Evolutionary conservation across 352 stramenopile genomes (phyloP), one percentile per base, ranked within the genome.

Genomic region (Phytopythium vexans): DNA sequence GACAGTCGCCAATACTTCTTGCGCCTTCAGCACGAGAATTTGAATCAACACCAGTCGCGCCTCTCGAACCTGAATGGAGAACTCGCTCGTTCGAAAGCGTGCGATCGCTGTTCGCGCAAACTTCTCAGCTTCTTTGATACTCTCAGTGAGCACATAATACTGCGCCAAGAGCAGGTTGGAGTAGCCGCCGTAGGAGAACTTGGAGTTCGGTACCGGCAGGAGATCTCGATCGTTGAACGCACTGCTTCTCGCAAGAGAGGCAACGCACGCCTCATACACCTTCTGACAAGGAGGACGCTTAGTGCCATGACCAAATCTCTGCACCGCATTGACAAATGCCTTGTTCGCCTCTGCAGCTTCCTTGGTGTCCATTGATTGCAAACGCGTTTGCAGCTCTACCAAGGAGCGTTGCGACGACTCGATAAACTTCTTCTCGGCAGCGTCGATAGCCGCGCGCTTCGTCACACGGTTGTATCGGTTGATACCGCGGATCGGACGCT

Each of bases 361-460:
- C 12, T 61, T 62, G 10, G 9, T 15, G 36, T 64, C 59, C 36
- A 44, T 41, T 9, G 51, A 51, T 40, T 73, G 56, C 16, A 50
- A 46, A 36, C 59, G 64, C 31, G 58, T 45, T 64, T 77, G 70
- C 3, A 74, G 49, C 14, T 6, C 27, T 0, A 31, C 32, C 1
- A 74, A 52, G 21, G 55, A 16, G 14, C 49, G 62, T 5, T 72
- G 62, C 6, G 66, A 54, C 15, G 70, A 51, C 9, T 57, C 53
- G 27, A 77, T 77, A n/a, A 74, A 82, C 37, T 77, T 79, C 48
- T 72, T 74, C 55, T 86, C 74, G 3, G 66, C 62, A 7, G 64
- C 46, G 15, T 80, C 64, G 31, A 81, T 66, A 10, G 63, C 64
- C 16, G 60, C 64, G 42, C 68, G 52, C 37, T 86, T 82, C 3